phyloP scores from a whole-genome alignment of 208 protist genomes.

The Spironucleus salmonicida region DNA sequence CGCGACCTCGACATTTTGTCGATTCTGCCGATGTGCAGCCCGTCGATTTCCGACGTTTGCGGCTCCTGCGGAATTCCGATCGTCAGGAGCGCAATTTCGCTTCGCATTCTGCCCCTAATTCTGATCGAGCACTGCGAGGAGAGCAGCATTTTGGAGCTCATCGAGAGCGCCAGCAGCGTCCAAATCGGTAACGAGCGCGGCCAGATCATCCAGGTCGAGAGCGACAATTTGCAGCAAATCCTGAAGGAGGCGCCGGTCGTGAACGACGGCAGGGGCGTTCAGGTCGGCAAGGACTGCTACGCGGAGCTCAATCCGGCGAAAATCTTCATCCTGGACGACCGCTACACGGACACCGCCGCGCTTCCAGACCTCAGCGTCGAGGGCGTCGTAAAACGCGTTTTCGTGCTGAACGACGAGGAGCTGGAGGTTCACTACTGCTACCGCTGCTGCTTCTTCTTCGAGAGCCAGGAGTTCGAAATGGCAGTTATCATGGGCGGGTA shows the following conservation, averaged over 20 bases:
- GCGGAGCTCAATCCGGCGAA: background rate
- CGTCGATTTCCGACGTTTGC: constrained; percentile 9
- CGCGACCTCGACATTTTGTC: background rate
- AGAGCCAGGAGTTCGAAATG: background rate
- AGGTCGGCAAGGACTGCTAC: background rate
- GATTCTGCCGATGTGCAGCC: background rate
- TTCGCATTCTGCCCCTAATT: constrained; percentile 2
- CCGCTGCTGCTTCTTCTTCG: constrained; percentile 5
- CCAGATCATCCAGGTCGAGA: background rate
- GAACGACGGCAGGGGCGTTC: background rate
- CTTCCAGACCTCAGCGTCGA: background rate
- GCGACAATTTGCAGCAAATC: background rate
- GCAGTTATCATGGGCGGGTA: background rate
- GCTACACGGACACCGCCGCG: background rate
- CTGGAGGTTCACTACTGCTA: constrained; percentile 1
- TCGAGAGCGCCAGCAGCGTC: background rate
- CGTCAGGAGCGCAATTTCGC: background rate
- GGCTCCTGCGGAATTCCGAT: background rate
- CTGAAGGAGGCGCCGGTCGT: background rate
- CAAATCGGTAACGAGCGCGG: background rate
- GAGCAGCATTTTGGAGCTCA: background rate
- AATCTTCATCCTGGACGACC: constrained; percentile 5
- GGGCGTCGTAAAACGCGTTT: background rate
- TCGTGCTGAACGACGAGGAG: background rate
- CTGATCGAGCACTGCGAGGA: background rate